A percentile compares a stretch with the other conserved stretches of the same genome.
phyloP scores from a whole-genome alignment of 495 filamentous ascomycete species.

The Annulohypoxylon nitens region DNA sequence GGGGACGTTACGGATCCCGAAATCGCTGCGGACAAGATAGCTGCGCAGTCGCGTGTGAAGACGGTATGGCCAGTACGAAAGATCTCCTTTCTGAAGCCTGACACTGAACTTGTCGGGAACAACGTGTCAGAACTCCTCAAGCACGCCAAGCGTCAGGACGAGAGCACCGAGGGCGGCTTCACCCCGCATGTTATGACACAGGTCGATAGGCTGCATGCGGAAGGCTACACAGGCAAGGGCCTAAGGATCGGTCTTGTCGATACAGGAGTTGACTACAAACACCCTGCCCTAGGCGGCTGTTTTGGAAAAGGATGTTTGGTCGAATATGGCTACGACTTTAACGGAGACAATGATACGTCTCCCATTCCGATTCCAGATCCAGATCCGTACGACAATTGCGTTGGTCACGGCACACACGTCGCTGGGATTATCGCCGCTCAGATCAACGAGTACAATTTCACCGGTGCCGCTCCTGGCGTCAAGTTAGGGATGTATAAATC shows the following conservation, averaged over 20 bases:
- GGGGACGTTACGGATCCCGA: neutral
- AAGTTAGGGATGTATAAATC: conserved; percentile 58
- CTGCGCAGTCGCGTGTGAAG: neutral
- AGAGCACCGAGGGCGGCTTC: neutral
- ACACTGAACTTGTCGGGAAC: neutral
- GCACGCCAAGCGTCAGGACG: conserved; percentile 1
- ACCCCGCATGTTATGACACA: conserved; percentile 29
- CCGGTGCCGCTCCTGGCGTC: conserved; percentile 60
- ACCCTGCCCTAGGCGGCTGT: conserved; percentile 7
- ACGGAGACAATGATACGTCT: neutral
- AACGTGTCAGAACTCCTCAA: neutral
- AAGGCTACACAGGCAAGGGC: conserved; percentile 35
- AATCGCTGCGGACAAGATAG: neutral
- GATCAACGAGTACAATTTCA: conserved; percentile 49
- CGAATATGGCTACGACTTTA: neutral
- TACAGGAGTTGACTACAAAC: conserved; percentile 43
- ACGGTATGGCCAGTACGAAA: conserved; percentile 6
- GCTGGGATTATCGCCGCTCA: conserved; percentile 52
- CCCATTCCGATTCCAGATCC: neutral
- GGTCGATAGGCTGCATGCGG: conserved; percentile 35
- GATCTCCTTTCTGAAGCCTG: conserved; percentile 3
- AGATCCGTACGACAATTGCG: neutral
- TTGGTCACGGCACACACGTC: conserved; percentile 5
- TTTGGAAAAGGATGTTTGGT: conserved; percentile 8
- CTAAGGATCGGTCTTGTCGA: conserved; percentile 34